These are phyloP conservation scores for Castanea sativa DNA, from an alignment of 306 rosid species.

Conservation along the genomic window DNA sequence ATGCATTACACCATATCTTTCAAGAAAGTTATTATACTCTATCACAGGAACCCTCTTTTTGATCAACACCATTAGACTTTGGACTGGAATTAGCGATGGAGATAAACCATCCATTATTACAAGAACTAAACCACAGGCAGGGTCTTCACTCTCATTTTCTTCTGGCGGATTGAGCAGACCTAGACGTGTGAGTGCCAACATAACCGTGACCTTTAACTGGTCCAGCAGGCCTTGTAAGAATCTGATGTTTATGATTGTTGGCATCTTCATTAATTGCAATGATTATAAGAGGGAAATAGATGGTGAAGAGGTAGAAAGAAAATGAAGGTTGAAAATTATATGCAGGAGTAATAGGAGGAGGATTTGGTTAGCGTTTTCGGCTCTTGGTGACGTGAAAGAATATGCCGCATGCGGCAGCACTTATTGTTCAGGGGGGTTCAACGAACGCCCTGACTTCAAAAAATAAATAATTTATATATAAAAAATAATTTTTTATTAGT, in stretches of 20 bases:
- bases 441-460: no score
- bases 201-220: not conserved
- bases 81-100: constrained; percentile 9
- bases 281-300: no score
- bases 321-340: not conserved
- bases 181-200: not conserved
- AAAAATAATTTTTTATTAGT: no score
- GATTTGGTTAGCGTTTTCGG: no score
- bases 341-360: not conserved
- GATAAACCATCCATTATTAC: constrained; percentile 1
- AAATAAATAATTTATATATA: no score
- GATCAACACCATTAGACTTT: constrained; percentile 14
- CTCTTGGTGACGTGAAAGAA: no score
- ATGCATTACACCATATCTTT: not conserved
- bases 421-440: no score
- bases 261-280: not conserved
- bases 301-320: not conserved
- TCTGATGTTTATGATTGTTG: not conserved
- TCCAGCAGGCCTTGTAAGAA: not conserved
- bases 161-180: constrained; percentile 2
- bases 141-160: not conserved
- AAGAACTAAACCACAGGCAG: not conserved
- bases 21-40: constrained; percentile 1
- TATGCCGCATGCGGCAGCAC: no score
- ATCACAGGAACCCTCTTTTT: constrained; percentile 25